These are phyloP conservation scores for Penicillium sp. DNA, from an alignment of 2,329 filamentous ascomycete species.

Conservation along the genomic window DNA sequence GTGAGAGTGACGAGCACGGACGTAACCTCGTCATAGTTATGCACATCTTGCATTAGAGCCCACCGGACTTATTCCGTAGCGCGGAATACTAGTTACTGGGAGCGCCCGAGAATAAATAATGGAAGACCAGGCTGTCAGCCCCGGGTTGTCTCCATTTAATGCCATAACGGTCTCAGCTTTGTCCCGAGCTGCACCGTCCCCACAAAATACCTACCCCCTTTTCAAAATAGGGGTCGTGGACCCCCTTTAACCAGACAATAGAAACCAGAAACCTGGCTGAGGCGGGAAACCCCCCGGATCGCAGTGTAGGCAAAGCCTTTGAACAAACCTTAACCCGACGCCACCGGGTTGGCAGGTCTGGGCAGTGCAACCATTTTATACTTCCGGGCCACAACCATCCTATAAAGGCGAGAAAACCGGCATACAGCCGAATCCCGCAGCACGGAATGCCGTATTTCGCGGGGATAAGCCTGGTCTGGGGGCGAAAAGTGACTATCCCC, in stretches of 20 bases:
- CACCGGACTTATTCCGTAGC: background rate
- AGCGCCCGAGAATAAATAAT: background rate
- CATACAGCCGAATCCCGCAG: background rate
- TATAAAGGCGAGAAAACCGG: background rate
- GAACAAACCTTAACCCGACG: background rate
- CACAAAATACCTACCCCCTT: background rate
- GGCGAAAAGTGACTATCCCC: background rate
- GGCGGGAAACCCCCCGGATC: background rate
- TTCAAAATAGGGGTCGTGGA: background rate
- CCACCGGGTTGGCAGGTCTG: slow-evolving; percentile 1
- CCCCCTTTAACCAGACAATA: background rate
- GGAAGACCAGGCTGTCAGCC: background rate
- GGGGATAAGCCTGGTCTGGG: background rate
- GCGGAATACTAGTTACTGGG: background rate
- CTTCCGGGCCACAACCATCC: background rate
- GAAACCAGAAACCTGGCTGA: background rate
- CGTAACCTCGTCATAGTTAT: background rate
- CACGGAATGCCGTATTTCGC: background rate
- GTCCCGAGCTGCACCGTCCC: background rate
- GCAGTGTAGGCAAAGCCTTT: background rate
- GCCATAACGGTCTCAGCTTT: background rate
- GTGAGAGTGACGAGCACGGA: background rate
- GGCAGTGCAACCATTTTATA: slow-evolving; percentile 3
- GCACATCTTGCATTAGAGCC: background rate
- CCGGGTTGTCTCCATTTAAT: background rate